Percentiles rank a stretch among this genome's conserved stretches.
Conservation (phyloP, 2,329 filamentous ascomycete genomes). For the Aspergillus sp. region DNA sequence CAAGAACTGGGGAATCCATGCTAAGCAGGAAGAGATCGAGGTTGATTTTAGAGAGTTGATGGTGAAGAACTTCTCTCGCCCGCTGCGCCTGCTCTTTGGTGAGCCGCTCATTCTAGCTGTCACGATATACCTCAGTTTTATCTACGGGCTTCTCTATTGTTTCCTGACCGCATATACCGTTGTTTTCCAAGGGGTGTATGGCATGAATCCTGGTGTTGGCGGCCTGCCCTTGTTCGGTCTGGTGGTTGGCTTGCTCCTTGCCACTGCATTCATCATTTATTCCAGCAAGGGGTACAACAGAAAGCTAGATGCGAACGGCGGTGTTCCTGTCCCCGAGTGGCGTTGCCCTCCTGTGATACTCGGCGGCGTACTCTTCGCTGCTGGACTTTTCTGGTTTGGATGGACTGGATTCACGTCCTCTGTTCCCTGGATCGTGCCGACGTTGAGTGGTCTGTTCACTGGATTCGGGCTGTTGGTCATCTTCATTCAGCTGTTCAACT, state of each 20-base stretch:
- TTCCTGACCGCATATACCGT: conserved; percentile 36
- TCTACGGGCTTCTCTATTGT: conserved; percentile 36
- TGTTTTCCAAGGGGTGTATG: conserved; percentile 56
- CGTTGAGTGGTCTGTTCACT: conserved; percentile 51
- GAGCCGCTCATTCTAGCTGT: conserved; percentile 45
- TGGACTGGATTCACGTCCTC: conserved; percentile 61
- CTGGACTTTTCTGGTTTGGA: conserved; percentile 74
- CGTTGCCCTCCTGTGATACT: conserved; percentile 55
- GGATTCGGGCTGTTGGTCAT: conserved; percentile 60
- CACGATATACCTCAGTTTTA: conserved; percentile 41
- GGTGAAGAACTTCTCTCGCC: conserved; percentile 48
- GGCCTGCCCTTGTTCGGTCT: conserved; percentile 85
- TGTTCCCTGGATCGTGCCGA: conserved; percentile 44
- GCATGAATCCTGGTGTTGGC: conserved; percentile 66
- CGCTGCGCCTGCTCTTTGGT: conserved; percentile 39
- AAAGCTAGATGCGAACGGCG: conserved; percentile 67
- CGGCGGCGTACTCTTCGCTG: conserved; percentile 54
- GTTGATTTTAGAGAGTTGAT: conserved; percentile 48
- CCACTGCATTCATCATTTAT: conserved; percentile 63
- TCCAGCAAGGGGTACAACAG: conserved; percentile 67
- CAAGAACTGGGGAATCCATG: conserved; percentile 59
- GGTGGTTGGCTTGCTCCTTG: conserved; percentile 70
- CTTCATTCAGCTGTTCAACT: conserved; percentile 59
- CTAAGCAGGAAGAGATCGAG: conserved; percentile 53
- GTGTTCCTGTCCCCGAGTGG: conserved; percentile 58